Conservation (phyloP, 805 yeast genomes). For the Soucietia sequanensis region DNA sequence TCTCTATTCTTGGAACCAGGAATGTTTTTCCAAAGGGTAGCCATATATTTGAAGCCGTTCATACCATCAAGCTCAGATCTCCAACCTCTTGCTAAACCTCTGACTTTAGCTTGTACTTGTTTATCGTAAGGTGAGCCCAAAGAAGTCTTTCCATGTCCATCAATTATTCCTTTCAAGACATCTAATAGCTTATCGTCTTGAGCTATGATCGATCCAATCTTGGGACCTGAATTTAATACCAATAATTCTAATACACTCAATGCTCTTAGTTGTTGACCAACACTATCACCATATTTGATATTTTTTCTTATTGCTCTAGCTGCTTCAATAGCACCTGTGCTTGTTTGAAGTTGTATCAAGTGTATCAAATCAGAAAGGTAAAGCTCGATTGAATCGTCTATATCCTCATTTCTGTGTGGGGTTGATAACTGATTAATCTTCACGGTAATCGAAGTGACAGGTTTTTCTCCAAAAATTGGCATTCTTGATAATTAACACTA, state of each 20-base stretch:
- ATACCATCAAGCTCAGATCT: conserved; percentile 50
- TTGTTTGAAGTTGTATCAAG: conserved; percentile 39
- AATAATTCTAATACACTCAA: conserved; percentile 42
- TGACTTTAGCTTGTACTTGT: conserved; percentile 47
- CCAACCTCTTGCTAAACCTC: conserved; percentile 66
- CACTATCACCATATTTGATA: conserved; percentile 73
- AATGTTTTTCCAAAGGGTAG: conserved; percentile 42
- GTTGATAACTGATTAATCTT: conserved; percentile 52
- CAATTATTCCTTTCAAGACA: conserved; percentile 53
- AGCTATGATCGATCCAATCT: conserved; percentile 47
- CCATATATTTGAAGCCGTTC: conserved; percentile 49
- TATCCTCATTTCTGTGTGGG: conserved; percentile 42
- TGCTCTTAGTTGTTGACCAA: conserved; percentile 64
- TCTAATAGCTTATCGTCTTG: conserved; percentile 68
- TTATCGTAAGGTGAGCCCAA: conserved; percentile 34
- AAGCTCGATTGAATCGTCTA: conserved; percentile 36
- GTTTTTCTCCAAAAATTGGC: conserved; percentile 48
- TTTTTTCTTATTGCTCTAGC: conserved; percentile 89
- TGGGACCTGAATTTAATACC: conserved; percentile 43
- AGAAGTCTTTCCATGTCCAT: conserved; percentile 35
- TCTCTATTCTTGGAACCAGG: conserved; percentile 32
- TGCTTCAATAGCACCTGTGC: conserved; percentile 59
- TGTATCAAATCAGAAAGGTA: conserved; percentile 60
- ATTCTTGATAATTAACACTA: no score
- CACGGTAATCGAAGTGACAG: conserved; percentile 69